phyloP scores from a whole-genome alignment of 441 rosid species.

The Rhodomyrtus psidioides region DNA sequence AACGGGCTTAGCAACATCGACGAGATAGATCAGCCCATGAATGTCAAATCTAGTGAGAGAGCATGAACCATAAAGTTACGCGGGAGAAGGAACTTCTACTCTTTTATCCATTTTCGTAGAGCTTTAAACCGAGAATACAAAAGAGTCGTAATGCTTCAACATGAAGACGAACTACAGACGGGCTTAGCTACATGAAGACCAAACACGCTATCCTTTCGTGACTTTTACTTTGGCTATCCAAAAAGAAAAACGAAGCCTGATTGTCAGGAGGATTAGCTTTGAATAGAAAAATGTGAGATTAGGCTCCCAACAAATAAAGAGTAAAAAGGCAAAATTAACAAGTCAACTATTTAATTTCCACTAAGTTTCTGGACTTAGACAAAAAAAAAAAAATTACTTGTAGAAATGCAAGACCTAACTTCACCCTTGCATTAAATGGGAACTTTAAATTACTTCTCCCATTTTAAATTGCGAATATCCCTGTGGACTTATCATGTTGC shows the following conservation, averaged over 20 bases:
- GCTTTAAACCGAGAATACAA: too few species aligned
- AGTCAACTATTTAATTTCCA: background rate
- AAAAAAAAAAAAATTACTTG: background rate
- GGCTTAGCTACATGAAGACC: too few species aligned
- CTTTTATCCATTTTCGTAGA: too few species aligned
- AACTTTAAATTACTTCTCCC: background rate
- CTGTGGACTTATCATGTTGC: background rate
- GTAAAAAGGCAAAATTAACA: background rate
- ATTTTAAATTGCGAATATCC: background rate
- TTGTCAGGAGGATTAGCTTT: background rate
- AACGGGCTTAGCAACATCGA: accelerated
- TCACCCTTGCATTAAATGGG: background rate
- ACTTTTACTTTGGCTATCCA: too few species aligned
- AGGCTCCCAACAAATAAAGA: background rate
- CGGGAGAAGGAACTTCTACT: background rate
- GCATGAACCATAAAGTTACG: background rate
- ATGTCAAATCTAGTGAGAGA: too few species aligned
- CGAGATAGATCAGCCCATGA: too few species aligned
- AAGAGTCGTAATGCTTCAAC: background rate
- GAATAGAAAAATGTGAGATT: background rate
- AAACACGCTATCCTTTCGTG: too few species aligned
- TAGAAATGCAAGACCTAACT: background rate
- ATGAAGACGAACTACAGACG: too few species aligned
- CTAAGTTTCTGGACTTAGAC: background rate
- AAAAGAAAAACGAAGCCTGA: background rate